Evolutionary conservation across 768 basidiomycete genomes (phyloP).

Genomic region (Kwoniella dendrophila): DNA sequence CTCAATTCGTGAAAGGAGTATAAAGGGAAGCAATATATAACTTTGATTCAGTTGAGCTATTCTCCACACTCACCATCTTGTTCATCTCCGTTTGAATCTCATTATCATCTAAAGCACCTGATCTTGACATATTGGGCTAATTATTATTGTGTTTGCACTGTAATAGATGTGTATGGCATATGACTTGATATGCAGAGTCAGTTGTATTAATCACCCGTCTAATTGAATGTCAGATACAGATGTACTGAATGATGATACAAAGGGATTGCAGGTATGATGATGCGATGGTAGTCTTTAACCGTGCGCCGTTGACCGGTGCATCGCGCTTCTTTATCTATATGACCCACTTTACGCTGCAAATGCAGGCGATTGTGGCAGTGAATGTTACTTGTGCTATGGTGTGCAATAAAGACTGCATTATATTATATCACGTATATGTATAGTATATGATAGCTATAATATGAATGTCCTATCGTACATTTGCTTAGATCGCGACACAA

Average conservation of each 20-base stretch:
- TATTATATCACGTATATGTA: too few species aligned
- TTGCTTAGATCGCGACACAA: too few species aligned
- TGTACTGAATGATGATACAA: background rate
- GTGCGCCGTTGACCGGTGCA: slow-evolving; percentile 5
- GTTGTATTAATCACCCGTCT: background rate
- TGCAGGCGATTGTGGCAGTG: too few species aligned
- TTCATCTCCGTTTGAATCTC: slow-evolving; percentile 97
- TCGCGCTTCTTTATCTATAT: background rate
- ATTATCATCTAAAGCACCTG: slow-evolving; percentile 77
- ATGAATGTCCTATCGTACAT: too few species aligned
- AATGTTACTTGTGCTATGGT: too few species aligned
- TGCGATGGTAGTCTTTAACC: background rate
- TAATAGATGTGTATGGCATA: background rate
- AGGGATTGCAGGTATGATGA: background rate
- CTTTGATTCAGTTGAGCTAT: background rate
- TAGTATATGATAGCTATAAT: too few species aligned
- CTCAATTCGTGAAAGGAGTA: background rate
- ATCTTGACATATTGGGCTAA: slow-evolving; percentile 65
- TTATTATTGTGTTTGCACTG: background rate
- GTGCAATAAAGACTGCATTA: too few species aligned
- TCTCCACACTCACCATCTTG: slow-evolving; percentile 77
- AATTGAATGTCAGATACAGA: background rate
- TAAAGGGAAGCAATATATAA: background rate
- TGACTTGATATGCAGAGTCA: background rate
- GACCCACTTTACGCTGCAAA: background rate